phyloP scores from a whole-genome alignment of 495 filamentous ascomycete genomes.

The Wilcoxina mikolae region DNA sequence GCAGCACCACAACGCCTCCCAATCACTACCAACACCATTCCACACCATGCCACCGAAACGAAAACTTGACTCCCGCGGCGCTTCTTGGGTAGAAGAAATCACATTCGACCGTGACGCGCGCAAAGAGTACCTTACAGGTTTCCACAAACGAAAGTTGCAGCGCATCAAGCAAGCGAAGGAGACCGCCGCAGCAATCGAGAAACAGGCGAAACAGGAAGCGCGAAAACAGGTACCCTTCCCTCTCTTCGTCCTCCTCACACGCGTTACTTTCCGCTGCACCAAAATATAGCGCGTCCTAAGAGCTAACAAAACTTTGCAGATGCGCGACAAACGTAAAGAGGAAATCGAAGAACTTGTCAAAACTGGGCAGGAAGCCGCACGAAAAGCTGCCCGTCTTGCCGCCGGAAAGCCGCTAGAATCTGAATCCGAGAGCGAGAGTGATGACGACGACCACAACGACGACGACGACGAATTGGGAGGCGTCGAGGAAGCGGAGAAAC shows the following conservation, averaged over 20 bases:
- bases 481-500: constrained; percentile 38
- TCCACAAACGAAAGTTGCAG: constrained; percentile 85
- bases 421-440: constrained; percentile 13
- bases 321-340: constrained; percentile 62
- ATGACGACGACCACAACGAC: constrained; percentile 27
- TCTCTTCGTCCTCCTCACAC: constrained; percentile 4
- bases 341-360: constrained; percentile 67
- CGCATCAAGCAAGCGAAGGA: constrained; percentile 72
- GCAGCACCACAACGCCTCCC: not conserved
- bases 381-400: constrained; percentile 34
- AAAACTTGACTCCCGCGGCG: not conserved
- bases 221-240: constrained; percentile 49
- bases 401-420: constrained; percentile 21
- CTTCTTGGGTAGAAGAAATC: constrained; percentile 44
- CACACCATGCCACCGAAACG: not conserved
- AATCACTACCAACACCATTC: not conserved
- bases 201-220: constrained; percentile 54
- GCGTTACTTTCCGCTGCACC: not conserved
- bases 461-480: constrained; percentile 46
- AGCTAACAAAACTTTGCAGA: constrained; percentile 33
- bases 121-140: constrained; percentile 79
- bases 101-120: constrained; percentile 65
- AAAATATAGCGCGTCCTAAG: no score
- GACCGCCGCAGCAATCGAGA: constrained; percentile 52
- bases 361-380: constrained; percentile 49